Evolutionary conservation across 176 grass and related monocot genomes (phyloP), one percentile per base, ranked within the genome.

Genomic region (Carex kokanica): DNA sequence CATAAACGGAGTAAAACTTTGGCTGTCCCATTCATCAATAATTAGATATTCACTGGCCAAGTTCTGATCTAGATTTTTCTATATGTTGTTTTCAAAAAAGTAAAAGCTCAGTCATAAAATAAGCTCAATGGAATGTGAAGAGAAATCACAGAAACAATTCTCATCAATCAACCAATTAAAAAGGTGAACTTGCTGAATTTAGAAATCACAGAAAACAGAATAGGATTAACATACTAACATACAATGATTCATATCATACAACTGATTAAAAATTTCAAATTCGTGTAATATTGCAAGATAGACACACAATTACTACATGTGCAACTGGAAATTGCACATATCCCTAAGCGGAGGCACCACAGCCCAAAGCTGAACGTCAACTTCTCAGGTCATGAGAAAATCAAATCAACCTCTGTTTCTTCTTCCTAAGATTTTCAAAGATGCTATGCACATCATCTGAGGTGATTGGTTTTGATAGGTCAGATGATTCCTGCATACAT

Each of bases 341-440:
- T 43, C 12, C 31, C 11, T 60, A 47, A 81, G 58, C 4, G 11
- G 17, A 81, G 18, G 17, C 59, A 79, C 27, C 27, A 81, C 34
- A 81, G 13, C 36, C 6, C 78, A 63, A 9, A 62, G 59, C 29
- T 15, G n/a, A 61, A n/a, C 78, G 25, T 55, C 31, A 77, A 25
- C 73, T 55, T 77, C 20, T 16, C 47, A 55, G 47, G 52, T 27
- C 1, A 17, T 24, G 38, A 51, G 29, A 20, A 34, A 12, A 11
- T 87, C 86, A 94, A 16, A 81, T 45, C 32, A 98, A 83, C 86
- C 92, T 98, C 80, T 98, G 95, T 85, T 90, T 96, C 81, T 96
- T 97, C 92, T 91, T 97, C 86, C 86, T 98, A 52, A 98, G 92
- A 85, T 98, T 98, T 79, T 98, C 86, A 55, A 98, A 98, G 78